A percentile compares a stretch with the other conserved stretches of the same genome.
Evolutionary conservation across 352 stramenopile species (phyloP).

Genomic region (Phytophthora hibernalis): DNA sequence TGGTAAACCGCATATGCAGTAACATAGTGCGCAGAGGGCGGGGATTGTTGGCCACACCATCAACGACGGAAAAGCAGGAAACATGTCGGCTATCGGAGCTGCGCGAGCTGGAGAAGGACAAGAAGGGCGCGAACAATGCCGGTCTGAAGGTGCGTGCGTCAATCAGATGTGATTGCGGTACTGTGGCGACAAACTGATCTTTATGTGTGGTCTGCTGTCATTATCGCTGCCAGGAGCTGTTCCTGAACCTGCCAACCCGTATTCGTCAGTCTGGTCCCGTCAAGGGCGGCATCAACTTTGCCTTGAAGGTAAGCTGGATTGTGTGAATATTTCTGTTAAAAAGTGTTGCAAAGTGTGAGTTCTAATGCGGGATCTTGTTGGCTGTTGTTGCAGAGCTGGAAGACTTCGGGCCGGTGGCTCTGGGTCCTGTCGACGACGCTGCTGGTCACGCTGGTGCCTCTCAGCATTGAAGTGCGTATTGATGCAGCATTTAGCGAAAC

Average conservation of each 20-base stretch:
- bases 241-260: slow-evolving; percentile 72
- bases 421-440: slow-evolving; percentile 87
- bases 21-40: slow-evolving; percentile 5
- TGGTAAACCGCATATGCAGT: slow-evolving; percentile 34
- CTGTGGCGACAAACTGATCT: slow-evolving; percentile 5
- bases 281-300: slow-evolving; percentile 67
- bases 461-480: slow-evolving; percentile 82
- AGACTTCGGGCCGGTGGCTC: slow-evolving; percentile 70
- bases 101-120: slow-evolving; percentile 87
- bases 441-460: slow-evolving; percentile 84
- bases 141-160: slow-evolving; percentile 55
- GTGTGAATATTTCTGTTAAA: slow-evolving; percentile 2
- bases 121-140: slow-evolving; percentile 68
- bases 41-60: slow-evolving; percentile 49
- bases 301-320: slow-evolving; percentile 41
- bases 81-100: slow-evolving; percentile 87
- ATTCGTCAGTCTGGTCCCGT: slow-evolving; percentile 72
- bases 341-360: not conserved
- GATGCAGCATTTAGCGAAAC: not conserved
- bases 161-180: not conserved
- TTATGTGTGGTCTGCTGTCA: slow-evolving; percentile 2
- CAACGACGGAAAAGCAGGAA: slow-evolving; percentile 35
- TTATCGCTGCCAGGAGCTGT: slow-evolving; percentile 53
- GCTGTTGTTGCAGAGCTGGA: slow-evolving; percentile 50
- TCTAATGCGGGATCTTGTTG: slow-evolving; percentile 19